Conservation (phyloP, 139 green algal genomes). For the Mychonastes homosphaera region DNA sequence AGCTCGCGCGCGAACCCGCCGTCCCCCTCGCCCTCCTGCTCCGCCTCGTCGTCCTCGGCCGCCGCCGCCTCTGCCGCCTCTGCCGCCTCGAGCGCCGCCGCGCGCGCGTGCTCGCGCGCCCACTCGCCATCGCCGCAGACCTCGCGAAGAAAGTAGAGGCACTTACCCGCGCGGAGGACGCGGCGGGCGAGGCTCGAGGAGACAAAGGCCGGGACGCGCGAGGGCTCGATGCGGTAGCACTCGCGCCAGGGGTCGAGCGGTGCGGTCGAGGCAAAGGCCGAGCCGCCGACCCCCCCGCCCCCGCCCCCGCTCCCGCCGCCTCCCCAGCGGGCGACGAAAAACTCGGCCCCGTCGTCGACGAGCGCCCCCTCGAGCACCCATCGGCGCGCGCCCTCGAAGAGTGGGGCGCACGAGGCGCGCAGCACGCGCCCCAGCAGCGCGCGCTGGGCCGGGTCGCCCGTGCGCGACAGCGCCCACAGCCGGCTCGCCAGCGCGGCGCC, state of each 20-base stretch:
- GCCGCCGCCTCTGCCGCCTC: conserved; percentile 12
- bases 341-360: conserved; percentile 62
- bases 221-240: conserved; percentile 45
- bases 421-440: neutral
- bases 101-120: conserved; percentile 37
- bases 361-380: conserved; percentile 84
- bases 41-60: neutral
- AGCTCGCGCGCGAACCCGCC: conserved; percentile 11
- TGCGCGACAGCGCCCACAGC: conserved; percentile 51
- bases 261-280: neutral
- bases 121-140: conserved; percentile 66
- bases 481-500: conserved; percentile 57
- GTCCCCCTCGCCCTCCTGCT: neutral
- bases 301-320: conserved; percentile 2
- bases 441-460: conserved; percentile 45
- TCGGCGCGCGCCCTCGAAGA: conserved; percentile 65
- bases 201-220: conserved; percentile 41
- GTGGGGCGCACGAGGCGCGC: conserved; percentile 48
- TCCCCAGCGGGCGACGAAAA: conserved; percentile 54
- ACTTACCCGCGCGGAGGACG: conserved; percentile 80
- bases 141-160: conserved; percentile 81
- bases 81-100: conserved; percentile 17
- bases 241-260: conserved; percentile 45
- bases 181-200: conserved; percentile 37
- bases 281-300: neutral